Evolutionary conservation across 257 asterid species (phyloP), one percentile per base, ranked within the genome.

Genomic region (Ehretia macrophylla): DNA sequence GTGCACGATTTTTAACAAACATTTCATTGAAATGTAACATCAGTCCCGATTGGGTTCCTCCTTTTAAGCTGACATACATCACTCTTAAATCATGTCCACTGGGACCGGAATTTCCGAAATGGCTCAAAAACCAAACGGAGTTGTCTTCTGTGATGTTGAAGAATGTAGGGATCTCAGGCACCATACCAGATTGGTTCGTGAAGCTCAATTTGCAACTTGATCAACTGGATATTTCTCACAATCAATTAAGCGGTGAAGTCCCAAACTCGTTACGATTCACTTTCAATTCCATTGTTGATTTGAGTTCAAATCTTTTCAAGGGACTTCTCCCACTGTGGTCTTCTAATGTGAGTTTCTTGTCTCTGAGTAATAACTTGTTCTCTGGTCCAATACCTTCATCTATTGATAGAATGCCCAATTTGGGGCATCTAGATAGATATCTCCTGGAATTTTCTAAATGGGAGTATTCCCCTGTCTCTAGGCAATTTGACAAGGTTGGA

Each of bases 271-370:
- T n/a, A n/a, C n/a, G n/a, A n/a, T n/a, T n/a, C n/a, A n/a, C n/a
- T n/a, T n/a, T n/a, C n/a, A n/a, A n/a, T n/a, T n/a, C n/a, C n/a
- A n/a, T 60, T 53, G 55, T 60, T 22, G 20, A 55, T 13, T 59
- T 75, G 58, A 71, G 65, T 22, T 51, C 70, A 0, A 75, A 71
- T 32, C 27, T 10, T 0, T 67, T 63, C 12, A 23, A 64, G 47
- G 81, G 81, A 13, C 64, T 72, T 59, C 72, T 75, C 37, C 81
- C 81, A 0, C 69, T 75, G 23, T 71, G 81, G 81, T 27, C 75
- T 14, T 22, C 67, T 17, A 71, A 75, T 22, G 19, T 71, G 37
- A 45, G 72, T 47, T 10, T 59, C 11, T 38, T 75, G 60, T 58
- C 63, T 68, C 57, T 71, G 52, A 59, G 70, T 72, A 66, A 51